phyloP scores from a whole-genome alignment of 2,329 filamentous ascomycete genomes.

The Phialophora macrospora region DNA sequence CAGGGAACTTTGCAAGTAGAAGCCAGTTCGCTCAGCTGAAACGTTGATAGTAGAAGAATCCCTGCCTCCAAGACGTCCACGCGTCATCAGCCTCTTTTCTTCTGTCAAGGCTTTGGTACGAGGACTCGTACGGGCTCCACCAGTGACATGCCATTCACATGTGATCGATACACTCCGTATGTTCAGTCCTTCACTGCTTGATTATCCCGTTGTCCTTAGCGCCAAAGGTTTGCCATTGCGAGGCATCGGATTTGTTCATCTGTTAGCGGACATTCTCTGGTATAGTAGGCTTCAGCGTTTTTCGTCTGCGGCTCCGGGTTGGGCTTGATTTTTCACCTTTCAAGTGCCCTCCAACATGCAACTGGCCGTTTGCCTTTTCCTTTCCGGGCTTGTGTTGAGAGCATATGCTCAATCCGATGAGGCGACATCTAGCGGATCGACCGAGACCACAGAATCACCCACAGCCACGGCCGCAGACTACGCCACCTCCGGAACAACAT shows the following conservation, averaged over 20 bases:
- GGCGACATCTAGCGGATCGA: constrained; percentile 10
- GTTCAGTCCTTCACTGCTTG: not conserved
- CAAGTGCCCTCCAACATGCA: constrained; percentile 1
- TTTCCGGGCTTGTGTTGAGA: constrained; percentile 20
- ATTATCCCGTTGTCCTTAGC: not conserved
- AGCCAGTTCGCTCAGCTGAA: not conserved
- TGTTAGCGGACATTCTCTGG: not conserved
- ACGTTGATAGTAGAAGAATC: not conserved
- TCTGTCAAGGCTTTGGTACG: not conserved
- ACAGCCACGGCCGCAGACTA: constrained; percentile 34
- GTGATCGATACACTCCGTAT: not conserved
- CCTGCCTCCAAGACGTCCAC: not conserved
- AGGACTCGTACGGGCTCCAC: not conserved
- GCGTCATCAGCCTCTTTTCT: constrained; percentile 7
- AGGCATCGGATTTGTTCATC: not conserved
- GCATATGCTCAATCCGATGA: constrained; percentile 22
- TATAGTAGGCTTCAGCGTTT: not conserved
- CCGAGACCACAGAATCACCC: constrained; percentile 27
- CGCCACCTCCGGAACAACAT: constrained; percentile 41
- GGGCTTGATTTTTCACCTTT: not conserved
- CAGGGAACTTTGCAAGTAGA: not conserved
- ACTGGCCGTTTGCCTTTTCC: not conserved
- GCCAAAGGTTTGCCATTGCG: too few relatives aligned
- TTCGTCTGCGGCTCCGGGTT: not conserved
- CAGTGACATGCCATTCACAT: constrained; percentile 4